phyloP scores from a whole-genome alignment of 208 protist species.

The Vickermania ingenoplastis region DNA sequence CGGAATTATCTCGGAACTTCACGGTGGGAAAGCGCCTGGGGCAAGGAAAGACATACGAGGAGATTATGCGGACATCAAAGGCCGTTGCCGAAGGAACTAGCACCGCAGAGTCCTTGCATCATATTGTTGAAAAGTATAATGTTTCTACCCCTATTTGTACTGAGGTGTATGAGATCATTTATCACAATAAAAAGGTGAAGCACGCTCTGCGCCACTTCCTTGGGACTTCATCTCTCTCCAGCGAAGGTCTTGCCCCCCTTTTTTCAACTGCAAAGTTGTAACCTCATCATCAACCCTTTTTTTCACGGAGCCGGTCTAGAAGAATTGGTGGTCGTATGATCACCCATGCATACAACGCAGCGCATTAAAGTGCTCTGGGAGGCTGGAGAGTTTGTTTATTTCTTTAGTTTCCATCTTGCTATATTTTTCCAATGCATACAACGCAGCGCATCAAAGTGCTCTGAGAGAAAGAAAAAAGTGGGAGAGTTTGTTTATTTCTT shows the following conservation, averaged over 20 bases:
- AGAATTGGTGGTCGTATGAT: no score
- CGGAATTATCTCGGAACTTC: constrained; percentile 85
- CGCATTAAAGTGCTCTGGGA: no score
- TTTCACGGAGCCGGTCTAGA: no score
- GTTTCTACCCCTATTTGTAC: constrained; percentile 57
- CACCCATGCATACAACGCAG: no score
- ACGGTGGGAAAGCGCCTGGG: constrained; percentile 73
- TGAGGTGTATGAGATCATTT: constrained; percentile 63
- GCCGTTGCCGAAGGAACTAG: constrained; percentile 74
- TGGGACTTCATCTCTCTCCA: neutral
- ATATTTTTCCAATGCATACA: no score
- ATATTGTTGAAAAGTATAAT: constrained; percentile 37
- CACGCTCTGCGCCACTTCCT: neutral
- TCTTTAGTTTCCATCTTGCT: no score
- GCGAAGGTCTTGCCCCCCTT: neutral
- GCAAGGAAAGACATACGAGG: constrained; percentile 50
- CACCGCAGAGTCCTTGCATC: constrained; percentile 59
- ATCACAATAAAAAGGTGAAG: constrained; percentile 15
- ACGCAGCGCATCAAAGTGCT: no score
- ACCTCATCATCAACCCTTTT: no score
- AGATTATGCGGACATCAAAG: constrained; percentile 49
- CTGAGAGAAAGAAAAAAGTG: no score
- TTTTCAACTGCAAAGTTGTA: neutral
- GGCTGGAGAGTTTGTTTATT: no score
- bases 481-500: no score